Conservation (phyloP, 345 rosid genomes). For the Murraya paniculata region DNA sequence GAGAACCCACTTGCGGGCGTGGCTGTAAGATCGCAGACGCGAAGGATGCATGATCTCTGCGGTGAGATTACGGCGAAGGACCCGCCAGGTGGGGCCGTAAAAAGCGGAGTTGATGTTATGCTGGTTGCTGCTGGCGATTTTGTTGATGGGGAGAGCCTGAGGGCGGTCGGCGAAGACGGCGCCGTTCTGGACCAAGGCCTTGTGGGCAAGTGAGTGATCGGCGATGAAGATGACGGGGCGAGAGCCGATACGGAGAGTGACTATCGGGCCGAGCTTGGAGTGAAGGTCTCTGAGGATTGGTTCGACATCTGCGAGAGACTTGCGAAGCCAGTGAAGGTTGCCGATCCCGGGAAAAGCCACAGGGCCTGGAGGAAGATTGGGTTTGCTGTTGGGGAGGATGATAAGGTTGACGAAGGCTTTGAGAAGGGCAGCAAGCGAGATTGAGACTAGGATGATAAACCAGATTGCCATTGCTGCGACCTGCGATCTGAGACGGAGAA, state of each 20-base stretch:
- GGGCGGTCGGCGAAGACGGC: slow-evolving; percentile 9
- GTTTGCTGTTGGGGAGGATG: neutral
- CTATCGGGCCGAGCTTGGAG: slow-evolving; percentile 16
- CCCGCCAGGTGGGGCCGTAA: slow-evolving; percentile 27
- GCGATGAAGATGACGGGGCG: slow-evolving; percentile 19
- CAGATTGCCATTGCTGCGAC: slow-evolving; percentile 9
- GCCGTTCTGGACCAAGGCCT: slow-evolving; percentile 21
- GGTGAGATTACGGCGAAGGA: slow-evolving; percentile 13
- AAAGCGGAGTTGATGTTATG: slow-evolving; percentile 19
- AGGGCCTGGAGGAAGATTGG: slow-evolving; percentile 26
- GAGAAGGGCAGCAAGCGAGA: neutral
- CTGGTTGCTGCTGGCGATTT: slow-evolving; percentile 4
- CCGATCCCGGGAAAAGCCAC: slow-evolving; percentile 10
- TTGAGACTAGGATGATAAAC: slow-evolving; percentile 3
- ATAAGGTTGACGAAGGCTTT: slow-evolving; percentile 3
- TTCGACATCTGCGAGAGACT: slow-evolving; percentile 3
- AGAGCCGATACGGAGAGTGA: slow-evolving; percentile 14
- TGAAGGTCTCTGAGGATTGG: slow-evolving; percentile 9
- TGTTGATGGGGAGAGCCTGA: neutral
- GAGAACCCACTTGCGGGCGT: slow-evolving; percentile 23
- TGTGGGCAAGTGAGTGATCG: slow-evolving; percentile 20
- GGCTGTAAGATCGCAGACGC: neutral
- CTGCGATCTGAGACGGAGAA: neutral
- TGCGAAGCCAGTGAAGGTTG: slow-evolving; percentile 6
- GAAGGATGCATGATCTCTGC: slow-evolving; percentile 5